Evolutionary conservation across 306 rosid genomes (phyloP).

Genomic region (Ormosia semicastrata): DNA sequence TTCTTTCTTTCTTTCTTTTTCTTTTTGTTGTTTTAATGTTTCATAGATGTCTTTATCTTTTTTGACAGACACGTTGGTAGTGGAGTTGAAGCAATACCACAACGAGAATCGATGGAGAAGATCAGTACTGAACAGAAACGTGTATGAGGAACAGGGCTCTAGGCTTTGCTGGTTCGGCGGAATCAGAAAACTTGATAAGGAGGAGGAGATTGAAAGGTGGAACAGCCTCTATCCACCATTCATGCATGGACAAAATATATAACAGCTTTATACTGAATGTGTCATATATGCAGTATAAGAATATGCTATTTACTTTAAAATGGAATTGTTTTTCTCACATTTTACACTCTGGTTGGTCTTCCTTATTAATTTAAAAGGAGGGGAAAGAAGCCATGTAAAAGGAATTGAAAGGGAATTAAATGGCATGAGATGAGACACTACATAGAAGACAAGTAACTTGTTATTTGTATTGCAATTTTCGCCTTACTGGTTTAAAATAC

Average conservation of each 20-base stretch:
- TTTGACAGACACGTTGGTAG: slow-evolving; percentile 22
- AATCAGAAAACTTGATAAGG: slow-evolving; percentile 16
- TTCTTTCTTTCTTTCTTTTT: too few relatives aligned
- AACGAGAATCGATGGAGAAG: slow-evolving; percentile 38
- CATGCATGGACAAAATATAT: neutral
- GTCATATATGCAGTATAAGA: neutral
- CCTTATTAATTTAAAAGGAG: too few relatives aligned
- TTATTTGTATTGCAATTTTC: too few relatives aligned
- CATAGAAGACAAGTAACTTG: too few relatives aligned
- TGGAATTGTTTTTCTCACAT: too few relatives aligned
- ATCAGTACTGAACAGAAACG: slow-evolving; percentile 36
- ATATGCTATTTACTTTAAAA: too few relatives aligned
- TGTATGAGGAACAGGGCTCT: slow-evolving; percentile 1
- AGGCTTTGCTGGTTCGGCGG: slow-evolving; percentile 12
- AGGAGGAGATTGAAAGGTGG: slow-evolving; percentile 30
- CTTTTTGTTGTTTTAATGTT: neutral
- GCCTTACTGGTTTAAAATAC: too few relatives aligned
- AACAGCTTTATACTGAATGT: neutral
- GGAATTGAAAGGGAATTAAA: too few relatives aligned
- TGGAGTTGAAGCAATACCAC: slow-evolving; percentile 23
- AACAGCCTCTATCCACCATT: neutral
- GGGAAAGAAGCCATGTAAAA: too few relatives aligned
- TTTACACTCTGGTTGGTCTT: too few relatives aligned
- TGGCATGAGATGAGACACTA: too few relatives aligned
- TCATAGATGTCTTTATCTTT: neutral